Evolutionary conservation across 805 yeast species (phyloP), one percentile per base, ranked within the genome.

Genomic region (Debaryomyces maramus): DNA sequence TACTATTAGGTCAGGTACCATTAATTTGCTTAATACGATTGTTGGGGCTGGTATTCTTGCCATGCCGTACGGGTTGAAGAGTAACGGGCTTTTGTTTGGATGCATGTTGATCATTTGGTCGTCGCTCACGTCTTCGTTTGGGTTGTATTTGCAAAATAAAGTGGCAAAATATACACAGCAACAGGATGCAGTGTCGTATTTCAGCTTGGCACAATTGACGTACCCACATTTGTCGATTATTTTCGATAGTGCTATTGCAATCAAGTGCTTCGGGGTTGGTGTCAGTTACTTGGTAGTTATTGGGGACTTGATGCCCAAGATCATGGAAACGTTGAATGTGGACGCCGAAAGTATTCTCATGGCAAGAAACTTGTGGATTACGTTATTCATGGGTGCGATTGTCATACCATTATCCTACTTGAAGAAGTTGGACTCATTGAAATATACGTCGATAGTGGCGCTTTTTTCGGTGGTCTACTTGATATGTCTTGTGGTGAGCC

Each of bases 261-360:
- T 84, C 34, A 89, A 86, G 61, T 84, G 91, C 56, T 86, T 82
- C 61, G 95, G 95, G 17, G 89, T 83, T 13, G 83, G 83, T 3
- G 67, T 86, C 10, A 75, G 83, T 34, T 86, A 86, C 52, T 56
- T 86, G 43, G 86, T 86, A 13, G 73, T 86, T 38, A 78, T 85
- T 38, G 93, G 93, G 9, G 93, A 85, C 54, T 65, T 86, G 39
- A 77, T 85, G 71, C 91, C 91, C 4, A 68, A 77, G 14, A 70
- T 78, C 24, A 59, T 74, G 57, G 70, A 69, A 39, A 55, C 64
- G 40, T 42, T 65, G 21, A 60, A 62, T 17, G 63, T 65, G 22
- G 40, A 47, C 2, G 44, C 38, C 1, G 51, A 53, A 1, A 47
- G 57, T 10, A 18, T 52, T 22, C 50, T 60, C 24, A 47, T 61